Conservation (phyloP, 768 basidiomycete species). For the Mycena vitilis region DNA sequence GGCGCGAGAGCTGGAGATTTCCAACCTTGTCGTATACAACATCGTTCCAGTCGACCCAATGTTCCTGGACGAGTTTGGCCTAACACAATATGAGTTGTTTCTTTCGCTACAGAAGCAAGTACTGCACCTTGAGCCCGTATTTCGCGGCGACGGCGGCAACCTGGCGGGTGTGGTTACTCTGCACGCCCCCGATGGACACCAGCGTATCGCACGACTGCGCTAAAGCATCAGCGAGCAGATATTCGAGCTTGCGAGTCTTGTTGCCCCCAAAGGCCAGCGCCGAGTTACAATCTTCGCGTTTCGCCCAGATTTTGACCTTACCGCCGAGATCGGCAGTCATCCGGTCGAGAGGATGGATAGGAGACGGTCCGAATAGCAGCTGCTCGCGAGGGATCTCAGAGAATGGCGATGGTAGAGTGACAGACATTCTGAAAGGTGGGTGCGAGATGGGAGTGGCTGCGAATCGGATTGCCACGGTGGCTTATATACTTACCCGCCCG, state of each 20-base stretch:
- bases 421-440: neutral
- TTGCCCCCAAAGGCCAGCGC: constrained; percentile 40
- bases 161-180: constrained; percentile 43
- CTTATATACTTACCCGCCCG: no score
- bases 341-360: constrained; percentile 38
- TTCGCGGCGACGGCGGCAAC: constrained; percentile 42
- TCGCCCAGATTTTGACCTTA: constrained; percentile 39
- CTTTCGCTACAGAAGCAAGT: no score
- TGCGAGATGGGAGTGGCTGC: no score
- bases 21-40: constrained; percentile 39
- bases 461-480: no score
- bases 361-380: constrained; percentile 39
- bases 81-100: neutral
- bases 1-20: constrained; percentile 39
- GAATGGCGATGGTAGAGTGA: constrained; percentile 37
- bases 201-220: constrained; percentile 37
- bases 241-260: constrained; percentile 43
- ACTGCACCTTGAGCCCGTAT: constrained; percentile 37
- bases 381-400: constrained; percentile 35
- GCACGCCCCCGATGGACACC: constrained; percentile 41
- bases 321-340: constrained; percentile 39
- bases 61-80: constrained; percentile 42
- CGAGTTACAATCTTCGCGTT: constrained; percentile 44
- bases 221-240: constrained; percentile 39
- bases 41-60: constrained; percentile 40